These are phyloP conservation scores for Xylaria sp. DNA, from an alignment of 2,329 filamentous ascomycete genomes.

Conservation along the genomic window DNA sequence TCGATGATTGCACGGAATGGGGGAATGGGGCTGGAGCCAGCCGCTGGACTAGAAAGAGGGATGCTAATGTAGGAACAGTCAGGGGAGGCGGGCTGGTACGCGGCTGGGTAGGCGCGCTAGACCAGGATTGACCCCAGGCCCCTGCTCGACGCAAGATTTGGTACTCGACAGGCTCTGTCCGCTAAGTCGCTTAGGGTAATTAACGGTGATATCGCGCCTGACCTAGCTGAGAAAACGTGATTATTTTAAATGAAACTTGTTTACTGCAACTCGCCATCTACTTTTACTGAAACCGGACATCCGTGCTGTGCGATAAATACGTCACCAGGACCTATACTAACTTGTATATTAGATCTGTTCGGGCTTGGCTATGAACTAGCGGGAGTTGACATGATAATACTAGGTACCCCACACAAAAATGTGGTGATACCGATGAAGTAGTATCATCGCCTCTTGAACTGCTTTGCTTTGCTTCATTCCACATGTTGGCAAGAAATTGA, in stretches of 20 bases:
- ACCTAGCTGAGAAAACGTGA: background rate
- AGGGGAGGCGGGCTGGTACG: slow-evolving; percentile 30
- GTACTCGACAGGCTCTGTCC: background rate
- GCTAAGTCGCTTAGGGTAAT: slow-evolving; percentile 22
- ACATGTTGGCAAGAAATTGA: background rate
- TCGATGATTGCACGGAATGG: slow-evolving; percentile 14
- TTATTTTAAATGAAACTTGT: background rate
- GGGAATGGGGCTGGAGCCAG: slow-evolving; percentile 20
- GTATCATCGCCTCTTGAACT: background rate
- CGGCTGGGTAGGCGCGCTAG: slow-evolving; percentile 28
- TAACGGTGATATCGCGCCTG: slow-evolving; percentile 8
- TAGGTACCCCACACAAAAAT: too few relatives aligned
- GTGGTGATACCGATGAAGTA: background rate
- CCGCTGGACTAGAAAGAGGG: background rate
- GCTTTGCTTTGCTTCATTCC: background rate
- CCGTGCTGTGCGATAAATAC: background rate
- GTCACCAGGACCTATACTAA: too few relatives aligned
- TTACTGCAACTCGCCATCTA: background rate
- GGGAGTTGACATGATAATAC: too few relatives aligned
- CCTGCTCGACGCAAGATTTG: slow-evolving; percentile 16
- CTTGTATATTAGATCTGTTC: too few relatives aligned
- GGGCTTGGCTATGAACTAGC: too few relatives aligned
- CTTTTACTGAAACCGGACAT: too few relatives aligned
- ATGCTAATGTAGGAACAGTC: slow-evolving; percentile 31
- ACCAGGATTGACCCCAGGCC: slow-evolving; percentile 17